These are phyloP conservation scores for Ploettnerulaceae sp. DNA, from an alignment of 2,329 filamentous ascomycete genomes.

Conservation along the genomic window DNA sequence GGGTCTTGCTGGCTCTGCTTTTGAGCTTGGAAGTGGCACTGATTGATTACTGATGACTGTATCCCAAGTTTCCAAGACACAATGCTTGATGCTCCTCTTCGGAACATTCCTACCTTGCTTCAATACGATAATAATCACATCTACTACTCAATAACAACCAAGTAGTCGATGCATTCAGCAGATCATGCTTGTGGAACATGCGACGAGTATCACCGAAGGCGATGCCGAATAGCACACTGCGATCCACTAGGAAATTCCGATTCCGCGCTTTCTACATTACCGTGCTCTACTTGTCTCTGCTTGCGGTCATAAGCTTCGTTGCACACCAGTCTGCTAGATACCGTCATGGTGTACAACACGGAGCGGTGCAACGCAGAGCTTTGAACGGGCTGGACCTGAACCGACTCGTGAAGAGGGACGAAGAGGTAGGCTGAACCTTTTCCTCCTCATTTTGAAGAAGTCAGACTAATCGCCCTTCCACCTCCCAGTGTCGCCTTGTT, in stretches of 20 bases:
- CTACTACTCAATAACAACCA: background rate
- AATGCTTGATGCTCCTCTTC: slow-evolving; percentile 3
- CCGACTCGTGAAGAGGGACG: slow-evolving; percentile 30
- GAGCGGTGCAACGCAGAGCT: slow-evolving; percentile 26
- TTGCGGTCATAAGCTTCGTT: slow-evolving; percentile 31
- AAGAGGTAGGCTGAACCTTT: slow-evolving; percentile 28
- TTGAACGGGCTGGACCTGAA: slow-evolving; percentile 24
- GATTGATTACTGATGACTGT: no score
- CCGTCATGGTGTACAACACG: slow-evolving; percentile 28
- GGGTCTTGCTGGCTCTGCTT: no score
- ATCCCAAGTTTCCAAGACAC: background rate
- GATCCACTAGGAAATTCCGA: slow-evolving; percentile 24
- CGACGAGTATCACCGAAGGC: slow-evolving; percentile 19
- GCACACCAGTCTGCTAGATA: slow-evolving; percentile 31
- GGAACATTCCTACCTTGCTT: background rate
- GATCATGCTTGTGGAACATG: slow-evolving; percentile 28
- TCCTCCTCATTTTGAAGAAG: background rate
- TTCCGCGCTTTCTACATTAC: slow-evolving; percentile 34
- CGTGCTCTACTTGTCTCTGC: slow-evolving; percentile 28
- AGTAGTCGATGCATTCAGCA: background rate
- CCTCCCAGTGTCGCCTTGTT: slow-evolving; percentile 66
- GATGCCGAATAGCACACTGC: slow-evolving; percentile 16
- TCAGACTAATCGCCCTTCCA: background rate
- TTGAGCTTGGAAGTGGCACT: background rate
- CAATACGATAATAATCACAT: background rate